Evolutionary conservation across 2,329 filamentous ascomycete genomes (phyloP).

Genomic region (Hypoxylon sp.): DNA sequence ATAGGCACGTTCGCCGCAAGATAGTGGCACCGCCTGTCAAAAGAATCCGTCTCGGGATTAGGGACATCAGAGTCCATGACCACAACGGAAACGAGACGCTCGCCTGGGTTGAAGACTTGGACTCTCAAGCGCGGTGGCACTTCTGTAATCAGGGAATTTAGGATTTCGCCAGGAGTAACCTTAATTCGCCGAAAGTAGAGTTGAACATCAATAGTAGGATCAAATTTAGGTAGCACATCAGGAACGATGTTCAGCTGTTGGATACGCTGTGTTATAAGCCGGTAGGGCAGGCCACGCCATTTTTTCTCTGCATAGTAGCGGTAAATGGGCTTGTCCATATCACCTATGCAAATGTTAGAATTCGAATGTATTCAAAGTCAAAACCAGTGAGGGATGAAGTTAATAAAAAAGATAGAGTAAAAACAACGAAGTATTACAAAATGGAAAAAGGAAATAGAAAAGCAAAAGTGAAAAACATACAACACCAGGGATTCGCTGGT

Average conservation of each 20-base stretch:
- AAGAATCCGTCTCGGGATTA: conserved; percentile 79
- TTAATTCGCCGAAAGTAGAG: conserved; percentile 82
- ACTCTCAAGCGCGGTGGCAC: conserved; percentile 81
- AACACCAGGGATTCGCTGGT: conserved; percentile 39
- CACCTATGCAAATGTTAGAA: conserved; percentile 68
- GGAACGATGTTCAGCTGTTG: conserved; percentile 88
- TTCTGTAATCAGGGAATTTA: conserved; percentile 82
- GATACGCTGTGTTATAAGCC: conserved; percentile 87
- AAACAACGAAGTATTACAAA: conserved; percentile 6
- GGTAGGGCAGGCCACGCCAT: conserved; percentile 87
- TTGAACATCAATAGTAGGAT: conserved; percentile 83
- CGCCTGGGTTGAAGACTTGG: conserved; percentile 85
- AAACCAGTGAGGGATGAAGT: not conserved
- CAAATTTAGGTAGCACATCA: conserved; percentile 85
- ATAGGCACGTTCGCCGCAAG: conserved; percentile 78
- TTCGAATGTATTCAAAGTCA: conserved; percentile 11
- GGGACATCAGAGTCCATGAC: conserved; percentile 95
- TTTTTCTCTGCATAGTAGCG: conserved; percentile 87
- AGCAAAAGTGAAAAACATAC: conserved; percentile 36
- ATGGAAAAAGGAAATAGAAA: conserved; percentile 11
- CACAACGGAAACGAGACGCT: conserved; percentile 85
- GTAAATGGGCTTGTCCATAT: conserved; percentile 98
- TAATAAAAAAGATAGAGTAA: not conserved
- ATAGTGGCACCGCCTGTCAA: conserved; percentile 87
- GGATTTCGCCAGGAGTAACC: conserved; percentile 81